Conservation (phyloP, 225 moss, liverwort and hornwort species). For the Polytrichum commune region DNA sequence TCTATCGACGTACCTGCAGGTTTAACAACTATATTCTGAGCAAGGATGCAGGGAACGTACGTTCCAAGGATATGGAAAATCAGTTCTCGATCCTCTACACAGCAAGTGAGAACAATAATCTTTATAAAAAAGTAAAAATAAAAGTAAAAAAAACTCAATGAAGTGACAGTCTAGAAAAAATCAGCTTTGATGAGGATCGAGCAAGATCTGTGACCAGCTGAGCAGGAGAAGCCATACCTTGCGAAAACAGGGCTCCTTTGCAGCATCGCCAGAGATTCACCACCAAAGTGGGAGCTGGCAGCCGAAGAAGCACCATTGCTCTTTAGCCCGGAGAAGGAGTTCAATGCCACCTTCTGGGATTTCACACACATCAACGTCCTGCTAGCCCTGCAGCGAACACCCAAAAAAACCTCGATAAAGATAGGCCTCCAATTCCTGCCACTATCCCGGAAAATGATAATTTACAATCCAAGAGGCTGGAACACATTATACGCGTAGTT, state of each 20-base stretch:
- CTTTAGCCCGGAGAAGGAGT: conserved; percentile 21
- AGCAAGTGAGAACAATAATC: no score
- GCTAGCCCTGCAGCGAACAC: background rate
- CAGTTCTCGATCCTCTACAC: no score
- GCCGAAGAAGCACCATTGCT: conserved; percentile 1
- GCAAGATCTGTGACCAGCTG: no score
- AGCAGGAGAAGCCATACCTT: background rate
- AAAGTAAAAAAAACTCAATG: no score
- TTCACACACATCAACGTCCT: conserved; percentile 2
- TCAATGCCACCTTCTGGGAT: conserved; percentile 11
- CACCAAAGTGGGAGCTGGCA: conserved; percentile 14
- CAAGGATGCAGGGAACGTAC: no score
- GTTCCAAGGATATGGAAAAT: no score
- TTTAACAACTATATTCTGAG: no score
- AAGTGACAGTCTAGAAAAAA: no score
- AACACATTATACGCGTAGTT: no score
- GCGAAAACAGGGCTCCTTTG: conserved; percentile 7
- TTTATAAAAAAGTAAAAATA: no score
- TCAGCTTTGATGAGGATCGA: no score
- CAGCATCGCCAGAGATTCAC: conserved; percentile 18
- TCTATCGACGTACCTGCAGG: conserved; percentile 11
- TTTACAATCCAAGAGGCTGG: no score
- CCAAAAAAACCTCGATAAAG: background rate
- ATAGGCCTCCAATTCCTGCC: background rate
- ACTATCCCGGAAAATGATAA: background rate